phyloP scores from a whole-genome alignment of 306 rosid genomes.

The Neltuma alba region DNA sequence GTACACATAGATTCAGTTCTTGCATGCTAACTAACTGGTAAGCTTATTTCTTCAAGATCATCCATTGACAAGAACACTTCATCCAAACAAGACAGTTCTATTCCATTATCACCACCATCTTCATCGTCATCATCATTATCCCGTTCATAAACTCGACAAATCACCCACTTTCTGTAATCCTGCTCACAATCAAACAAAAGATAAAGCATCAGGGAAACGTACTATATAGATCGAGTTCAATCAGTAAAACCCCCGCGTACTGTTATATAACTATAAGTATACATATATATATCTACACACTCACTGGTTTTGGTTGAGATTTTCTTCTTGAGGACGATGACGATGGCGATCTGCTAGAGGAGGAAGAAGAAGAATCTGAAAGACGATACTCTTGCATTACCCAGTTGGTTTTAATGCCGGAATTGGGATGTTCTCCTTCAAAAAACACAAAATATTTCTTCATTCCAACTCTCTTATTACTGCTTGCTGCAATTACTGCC shows the following conservation, averaged over 20 bases:
- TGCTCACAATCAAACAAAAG: slow-evolving; percentile 42
- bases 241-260: not conserved
- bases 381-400: slow-evolving; percentile 88
- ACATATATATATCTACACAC: not conserved
- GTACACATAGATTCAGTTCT: not conserved
- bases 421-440: slow-evolving; percentile 55
- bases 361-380: slow-evolving; percentile 40
- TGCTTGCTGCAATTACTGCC: slow-evolving; percentile 47
- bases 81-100: slow-evolving; percentile 68
- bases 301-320: slow-evolving; percentile 61
- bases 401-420: slow-evolving; percentile 77
- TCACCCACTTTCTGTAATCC: slow-evolving; percentile 78
- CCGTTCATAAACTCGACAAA: slow-evolving; percentile 77
- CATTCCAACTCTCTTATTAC: slow-evolving; percentile 62
- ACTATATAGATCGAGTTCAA: no score
- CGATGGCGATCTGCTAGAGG: slow-evolving; percentile 44
- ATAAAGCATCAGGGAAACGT: not conserved
- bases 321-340: slow-evolving; percentile 37
- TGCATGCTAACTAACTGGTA: slow-evolving; percentile 43
- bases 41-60: slow-evolving; percentile 73
- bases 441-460: slow-evolving; percentile 70
- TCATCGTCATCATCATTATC: not conserved
- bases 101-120: slow-evolving; percentile 32
- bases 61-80: slow-evolving; percentile 73
- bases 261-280: not conserved